These are phyloP conservation scores for Nannochloris sp. DNA, from an alignment of 139 green algal species.

Conservation along the genomic window DNA sequence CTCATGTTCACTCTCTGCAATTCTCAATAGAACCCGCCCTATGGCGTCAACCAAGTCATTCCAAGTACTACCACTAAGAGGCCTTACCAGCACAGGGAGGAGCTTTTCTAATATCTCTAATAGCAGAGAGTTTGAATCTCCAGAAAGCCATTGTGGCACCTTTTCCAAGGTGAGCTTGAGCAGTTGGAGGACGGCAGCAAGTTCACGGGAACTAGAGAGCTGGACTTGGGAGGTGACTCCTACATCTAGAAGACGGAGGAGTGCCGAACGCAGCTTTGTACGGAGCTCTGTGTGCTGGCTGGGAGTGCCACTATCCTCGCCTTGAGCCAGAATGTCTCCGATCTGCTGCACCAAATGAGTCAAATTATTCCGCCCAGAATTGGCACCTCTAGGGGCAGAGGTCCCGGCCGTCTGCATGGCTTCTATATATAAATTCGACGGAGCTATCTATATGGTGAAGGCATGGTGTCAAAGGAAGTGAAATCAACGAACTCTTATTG, in stretches of 20 bases:
- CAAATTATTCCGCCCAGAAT: not conserved
- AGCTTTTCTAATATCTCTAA: constrained; percentile 18
- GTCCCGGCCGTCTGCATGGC: no score
- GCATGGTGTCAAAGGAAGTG: no score
- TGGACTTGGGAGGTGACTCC: not conserved
- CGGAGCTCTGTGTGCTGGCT: not conserved
- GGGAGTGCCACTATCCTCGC: constrained; percentile 21
- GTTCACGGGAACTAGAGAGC: not conserved
- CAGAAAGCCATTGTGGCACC: constrained; percentile 8
- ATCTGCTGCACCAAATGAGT: constrained; percentile 19
- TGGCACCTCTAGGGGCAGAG: no score
- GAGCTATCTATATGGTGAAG: no score
- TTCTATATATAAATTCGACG: no score
- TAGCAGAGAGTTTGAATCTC: not conserved
- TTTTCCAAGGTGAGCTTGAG: constrained; percentile 10
- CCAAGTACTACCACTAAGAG: not conserved
- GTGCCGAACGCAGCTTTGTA: not conserved
- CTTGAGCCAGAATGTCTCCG: constrained; percentile 17
- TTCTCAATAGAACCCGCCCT: constrained; percentile 7
- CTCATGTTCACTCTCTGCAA: not conserved
- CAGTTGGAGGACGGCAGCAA: not conserved
- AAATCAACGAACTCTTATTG: no score
- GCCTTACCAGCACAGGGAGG: constrained; percentile 16
- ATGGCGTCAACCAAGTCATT: not conserved
- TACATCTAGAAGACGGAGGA: not conserved